Evolutionary conservation across 176 grass and related monocot genomes (phyloP).

Genomic region (Oryza meyeriana): DNA sequence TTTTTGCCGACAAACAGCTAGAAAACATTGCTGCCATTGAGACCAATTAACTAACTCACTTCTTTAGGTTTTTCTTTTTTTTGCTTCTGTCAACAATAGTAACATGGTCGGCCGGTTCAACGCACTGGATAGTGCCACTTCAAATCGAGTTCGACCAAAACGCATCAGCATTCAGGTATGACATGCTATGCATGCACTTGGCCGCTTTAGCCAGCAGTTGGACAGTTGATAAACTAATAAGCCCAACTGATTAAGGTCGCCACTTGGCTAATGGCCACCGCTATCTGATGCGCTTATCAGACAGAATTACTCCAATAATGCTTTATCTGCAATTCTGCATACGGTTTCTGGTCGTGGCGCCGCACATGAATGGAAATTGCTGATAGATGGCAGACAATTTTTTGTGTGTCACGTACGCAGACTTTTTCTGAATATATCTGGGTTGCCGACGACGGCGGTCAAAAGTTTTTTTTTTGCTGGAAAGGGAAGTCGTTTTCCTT

Average conservation of each 20-base stretch:
- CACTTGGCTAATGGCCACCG: constrained; percentile 43
- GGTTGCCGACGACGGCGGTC: not conserved
- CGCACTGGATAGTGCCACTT: constrained; percentile 4
- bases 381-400: constrained; percentile 27
- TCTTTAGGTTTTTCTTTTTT: no score
- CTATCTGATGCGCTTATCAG: constrained; percentile 8
- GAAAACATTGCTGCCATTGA: not conserved
- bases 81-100: not conserved
- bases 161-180: not conserved
- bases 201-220: not conserved
- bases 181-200: constrained; percentile 4
- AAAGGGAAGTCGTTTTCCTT: not conserved
- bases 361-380: not conserved
- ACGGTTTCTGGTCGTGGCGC: constrained; percentile 22
- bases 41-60: not conserved
- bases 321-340: not conserved
- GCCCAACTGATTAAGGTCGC: not conserved
- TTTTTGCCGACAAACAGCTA: constrained; percentile 9
- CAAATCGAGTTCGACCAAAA: not conserved
- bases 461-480: not conserved
- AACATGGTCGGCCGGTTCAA: not conserved
- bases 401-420: not conserved
- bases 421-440: not conserved
- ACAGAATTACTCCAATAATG: constrained; percentile 11
- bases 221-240: constrained; percentile 20